These are phyloP conservation scores for Fragaria nilgerrensis DNA, from an alignment of 306 rosid genomes.

Conservation along the genomic window DNA sequence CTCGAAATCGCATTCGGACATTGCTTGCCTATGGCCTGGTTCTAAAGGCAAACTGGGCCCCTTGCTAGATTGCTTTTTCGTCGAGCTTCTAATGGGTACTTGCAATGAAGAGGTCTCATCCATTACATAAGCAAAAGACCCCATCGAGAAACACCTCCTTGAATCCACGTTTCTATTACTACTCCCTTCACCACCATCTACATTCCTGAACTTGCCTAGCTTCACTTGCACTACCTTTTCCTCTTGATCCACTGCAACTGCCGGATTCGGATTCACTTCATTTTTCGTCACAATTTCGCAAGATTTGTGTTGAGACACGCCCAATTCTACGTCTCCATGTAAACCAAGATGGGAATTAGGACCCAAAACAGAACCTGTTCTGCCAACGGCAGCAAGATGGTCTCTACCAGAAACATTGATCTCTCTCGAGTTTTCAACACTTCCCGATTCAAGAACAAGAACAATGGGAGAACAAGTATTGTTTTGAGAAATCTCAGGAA, in stretches of 20 bases:
- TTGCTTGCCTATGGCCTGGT: slow-evolving; percentile 66
- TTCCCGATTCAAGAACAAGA: slow-evolving; percentile 85
- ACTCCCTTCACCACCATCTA: slow-evolving; percentile 53
- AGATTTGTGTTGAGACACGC: slow-evolving; percentile 36
- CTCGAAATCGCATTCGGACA: slow-evolving; percentile 85
- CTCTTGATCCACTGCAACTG: slow-evolving; percentile 23
- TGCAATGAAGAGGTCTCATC: slow-evolving; percentile 64
- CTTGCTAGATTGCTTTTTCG: slow-evolving; percentile 50
- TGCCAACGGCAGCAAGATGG: slow-evolving; percentile 24
- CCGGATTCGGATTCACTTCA: slow-evolving; percentile 18
- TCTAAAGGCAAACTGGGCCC: slow-evolving; percentile 51
- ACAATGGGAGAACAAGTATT: slow-evolving; percentile 55
- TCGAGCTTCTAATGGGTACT: slow-evolving; percentile 67
- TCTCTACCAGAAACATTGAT: slow-evolving; percentile 49
- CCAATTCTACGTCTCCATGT: slow-evolving; percentile 37
- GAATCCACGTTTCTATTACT: slow-evolving; percentile 50
- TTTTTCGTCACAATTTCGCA: slow-evolving; percentile 38
- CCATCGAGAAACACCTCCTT: slow-evolving; percentile 96
- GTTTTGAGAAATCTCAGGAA: slow-evolving; percentile 57
- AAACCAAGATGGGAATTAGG: slow-evolving; percentile 41
- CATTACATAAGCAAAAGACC: slow-evolving; percentile 82
- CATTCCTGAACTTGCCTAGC: slow-evolving; percentile 79
- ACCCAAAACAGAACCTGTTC: slow-evolving; percentile 48
- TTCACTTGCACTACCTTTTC: slow-evolving; percentile 68
- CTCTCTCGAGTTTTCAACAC: slow-evolving; percentile 69